Conservation (phyloP, 352 stramenopile species). For the Phytophthora sojae region DNA sequence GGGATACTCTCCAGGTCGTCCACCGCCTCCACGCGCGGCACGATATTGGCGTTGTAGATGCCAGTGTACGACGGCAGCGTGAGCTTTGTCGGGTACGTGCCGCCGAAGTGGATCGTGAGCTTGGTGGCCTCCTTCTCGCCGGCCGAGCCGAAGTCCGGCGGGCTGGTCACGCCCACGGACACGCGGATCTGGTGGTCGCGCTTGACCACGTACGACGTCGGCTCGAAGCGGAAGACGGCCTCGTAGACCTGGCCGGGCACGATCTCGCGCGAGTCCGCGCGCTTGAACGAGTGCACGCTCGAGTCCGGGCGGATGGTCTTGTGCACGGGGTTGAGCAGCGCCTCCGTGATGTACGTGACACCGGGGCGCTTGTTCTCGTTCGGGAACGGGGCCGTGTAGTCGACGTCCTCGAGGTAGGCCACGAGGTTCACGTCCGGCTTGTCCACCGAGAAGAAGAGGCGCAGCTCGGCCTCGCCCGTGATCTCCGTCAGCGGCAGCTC, state of each 20-base stretch:
- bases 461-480: slow-evolving; percentile 76
- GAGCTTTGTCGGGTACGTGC: slow-evolving; percentile 72
- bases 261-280: slow-evolving; percentile 65
- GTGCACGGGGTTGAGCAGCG: slow-evolving; percentile 77
- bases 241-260: slow-evolving; percentile 76
- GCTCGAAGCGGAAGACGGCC: slow-evolving; percentile 78
- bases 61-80: slow-evolving; percentile 70
- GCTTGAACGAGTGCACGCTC: slow-evolving; percentile 76
- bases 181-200: slow-evolving; percentile 80
- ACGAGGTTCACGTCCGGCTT: slow-evolving; percentile 70
- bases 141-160: slow-evolving; percentile 64
- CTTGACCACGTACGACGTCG: slow-evolving; percentile 82
- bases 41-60: slow-evolving; percentile 70
- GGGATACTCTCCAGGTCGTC: slow-evolving; percentile 39
- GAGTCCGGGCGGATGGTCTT: slow-evolving; percentile 62
- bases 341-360: slow-evolving; percentile 86
- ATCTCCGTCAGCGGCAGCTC: slow-evolving; percentile 68
- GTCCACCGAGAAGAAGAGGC: slow-evolving; percentile 85
- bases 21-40: slow-evolving; percentile 44
- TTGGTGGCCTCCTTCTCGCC: slow-evolving; percentile 63
- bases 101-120: slow-evolving; percentile 80
- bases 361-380: slow-evolving; percentile 84
- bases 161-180: slow-evolving; percentile 64
- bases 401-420: slow-evolving; percentile 81
- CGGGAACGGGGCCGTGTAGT: slow-evolving; percentile 73